A percentile compares a stretch with the other conserved stretches of the same genome.
Conservation (phyloP, 2,329 filamentous ascomycete species). For the Aspergillus neoniger region DNA sequence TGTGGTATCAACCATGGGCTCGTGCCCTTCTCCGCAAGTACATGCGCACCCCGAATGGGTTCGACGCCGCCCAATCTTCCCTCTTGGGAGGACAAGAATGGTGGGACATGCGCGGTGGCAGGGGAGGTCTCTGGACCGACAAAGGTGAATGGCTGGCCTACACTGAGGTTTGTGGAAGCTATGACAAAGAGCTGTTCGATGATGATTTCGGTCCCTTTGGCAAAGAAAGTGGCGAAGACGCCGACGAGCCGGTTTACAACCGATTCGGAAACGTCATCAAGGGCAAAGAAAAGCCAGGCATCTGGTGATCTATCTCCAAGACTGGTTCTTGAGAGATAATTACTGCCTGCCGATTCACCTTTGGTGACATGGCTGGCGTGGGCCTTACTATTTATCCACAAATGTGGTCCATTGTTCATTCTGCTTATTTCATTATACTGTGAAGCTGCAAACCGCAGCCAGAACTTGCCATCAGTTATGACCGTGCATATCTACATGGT, state of each 20-base stretch:
- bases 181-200: conserved; percentile 50
- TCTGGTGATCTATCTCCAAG: neutral
- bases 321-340: conserved; percentile 1
- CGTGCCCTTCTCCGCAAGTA: conserved; percentile 54
- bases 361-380: neutral
- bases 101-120: conserved; percentile 55
- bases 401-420: neutral
- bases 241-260: conserved; percentile 40
- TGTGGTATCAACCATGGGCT: conserved; percentile 53
- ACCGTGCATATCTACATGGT: conserved; percentile 4
- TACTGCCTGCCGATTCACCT: neutral
- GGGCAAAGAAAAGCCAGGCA: conserved; percentile 30
- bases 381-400: neutral
- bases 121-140: conserved; percentile 58
- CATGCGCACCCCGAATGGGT: conserved; percentile 47
- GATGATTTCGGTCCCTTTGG: conserved; percentile 50
- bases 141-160: conserved; percentile 53
- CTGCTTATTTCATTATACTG: conserved; percentile 14
- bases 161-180: conserved; percentile 50
- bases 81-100: conserved; percentile 49
- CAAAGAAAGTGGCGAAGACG: conserved; percentile 34
- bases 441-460: neutral
- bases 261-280: conserved; percentile 40
- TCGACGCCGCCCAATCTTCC: conserved; percentile 46
- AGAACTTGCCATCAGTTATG: neutral